Evolutionary conservation across 768 basidiomycete species (phyloP).

Genomic region (Mycena venus): DNA sequence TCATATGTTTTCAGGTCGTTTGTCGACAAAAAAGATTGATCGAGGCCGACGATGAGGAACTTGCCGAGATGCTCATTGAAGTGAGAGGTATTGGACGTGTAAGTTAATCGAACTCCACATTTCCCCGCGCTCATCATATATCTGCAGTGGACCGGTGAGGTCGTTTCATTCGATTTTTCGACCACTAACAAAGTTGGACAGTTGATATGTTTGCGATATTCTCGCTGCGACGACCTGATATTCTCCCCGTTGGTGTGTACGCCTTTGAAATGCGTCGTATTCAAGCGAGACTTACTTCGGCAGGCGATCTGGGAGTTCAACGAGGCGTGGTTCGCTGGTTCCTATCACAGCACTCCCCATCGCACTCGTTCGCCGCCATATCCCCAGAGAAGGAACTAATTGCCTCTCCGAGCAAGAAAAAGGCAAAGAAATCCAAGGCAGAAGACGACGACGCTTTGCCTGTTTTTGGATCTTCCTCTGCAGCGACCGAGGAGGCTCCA

Average conservation of each 20-base stretch:
- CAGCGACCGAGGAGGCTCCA: conserved; percentile 8
- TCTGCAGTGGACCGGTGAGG: conserved; percentile 72
- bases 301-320: conserved; percentile 90
- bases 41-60: conserved; percentile 80
- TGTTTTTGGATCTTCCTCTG: conserved; percentile 33
- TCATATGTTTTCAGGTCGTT: conserved; percentile 55
- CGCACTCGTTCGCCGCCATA: conserved; percentile 58
- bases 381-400: conserved; percentile 61
- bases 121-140: conserved; percentile 13
- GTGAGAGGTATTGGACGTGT: conserved; percentile 86
- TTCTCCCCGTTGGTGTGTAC: conserved; percentile 75
- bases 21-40: conserved; percentile 81
- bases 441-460: conserved; percentile 52
- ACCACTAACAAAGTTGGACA: conserved; percentile 33
- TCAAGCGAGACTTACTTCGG: background rate
- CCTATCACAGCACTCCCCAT: conserved; percentile 70
- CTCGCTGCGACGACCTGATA: conserved; percentile 85
- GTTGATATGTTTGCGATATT: conserved; percentile 97
- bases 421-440: conserved; percentile 24
- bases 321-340: conserved; percentile 79
- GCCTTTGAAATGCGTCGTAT: conserved; percentile 46
- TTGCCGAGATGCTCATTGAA: conserved; percentile 80
- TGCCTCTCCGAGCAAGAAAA: conserved; percentile 29
- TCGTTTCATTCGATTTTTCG: background rate
- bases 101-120: conserved; percentile 41